Conservation (phyloP, 768 basidiomycete species). For the Phylloporus arenicola region DNA sequence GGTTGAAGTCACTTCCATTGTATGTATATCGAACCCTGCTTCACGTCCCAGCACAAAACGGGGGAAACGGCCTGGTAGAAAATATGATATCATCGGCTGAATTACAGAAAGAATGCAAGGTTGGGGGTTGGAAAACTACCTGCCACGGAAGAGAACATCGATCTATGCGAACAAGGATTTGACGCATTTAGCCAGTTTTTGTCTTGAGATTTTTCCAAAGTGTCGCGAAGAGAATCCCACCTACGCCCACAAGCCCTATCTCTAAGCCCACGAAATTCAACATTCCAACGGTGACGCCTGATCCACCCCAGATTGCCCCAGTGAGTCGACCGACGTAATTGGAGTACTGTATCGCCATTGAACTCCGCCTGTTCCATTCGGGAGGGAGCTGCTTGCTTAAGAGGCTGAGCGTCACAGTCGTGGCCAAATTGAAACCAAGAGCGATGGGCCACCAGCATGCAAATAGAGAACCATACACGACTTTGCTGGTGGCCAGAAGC, state of each 20-base stretch:
- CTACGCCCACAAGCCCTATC: conserved; percentile 55
- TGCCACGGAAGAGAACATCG: neutral
- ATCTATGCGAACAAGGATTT: neutral
- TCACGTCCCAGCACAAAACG: neutral
- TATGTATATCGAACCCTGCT: neutral
- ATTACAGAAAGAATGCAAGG: neutral
- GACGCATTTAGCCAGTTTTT: conserved; percentile 44
- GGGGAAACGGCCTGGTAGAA: neutral
- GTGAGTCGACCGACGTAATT: conserved; percentile 62
- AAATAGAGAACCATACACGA: conserved; percentile 46
- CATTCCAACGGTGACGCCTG: conserved; percentile 53
- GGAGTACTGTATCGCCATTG: conserved; percentile 61
- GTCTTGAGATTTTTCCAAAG: conserved; percentile 64
- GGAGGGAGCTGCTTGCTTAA: conserved; percentile 65
- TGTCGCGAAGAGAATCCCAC: conserved; percentile 46
- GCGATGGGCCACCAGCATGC: conserved; percentile 47
- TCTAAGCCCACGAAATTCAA: conserved; percentile 53
- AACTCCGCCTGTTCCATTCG: conserved; percentile 52
- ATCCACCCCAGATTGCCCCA: conserved; percentile 66
- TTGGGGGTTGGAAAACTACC: neutral
- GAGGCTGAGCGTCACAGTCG: conserved; percentile 60
- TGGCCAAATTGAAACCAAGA: conserved; percentile 69
- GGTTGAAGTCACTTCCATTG: neutral
- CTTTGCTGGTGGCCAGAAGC: conserved; percentile 36
- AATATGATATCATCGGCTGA: neutral